Evolutionary conservation across 2,329 filamentous ascomycete genomes (phyloP).

Genomic region (Colletotrichum sp.): DNA sequence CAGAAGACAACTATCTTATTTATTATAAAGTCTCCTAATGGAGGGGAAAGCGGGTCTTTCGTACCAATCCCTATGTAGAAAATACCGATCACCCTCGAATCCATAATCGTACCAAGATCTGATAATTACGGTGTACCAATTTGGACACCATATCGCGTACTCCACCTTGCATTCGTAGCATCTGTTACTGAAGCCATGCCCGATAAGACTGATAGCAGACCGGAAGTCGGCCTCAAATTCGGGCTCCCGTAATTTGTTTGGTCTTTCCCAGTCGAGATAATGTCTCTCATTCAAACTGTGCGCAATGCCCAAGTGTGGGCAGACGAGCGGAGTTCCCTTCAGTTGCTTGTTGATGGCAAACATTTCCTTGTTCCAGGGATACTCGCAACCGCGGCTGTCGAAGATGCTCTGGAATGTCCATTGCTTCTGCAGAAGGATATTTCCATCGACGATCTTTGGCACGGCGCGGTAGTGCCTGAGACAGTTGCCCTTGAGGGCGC

Average conservation of each 20-base stretch:
- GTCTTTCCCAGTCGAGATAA: not conserved
- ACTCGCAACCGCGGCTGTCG: not conserved
- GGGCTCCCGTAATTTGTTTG: fast-evolving
- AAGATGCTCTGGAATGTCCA: not conserved
- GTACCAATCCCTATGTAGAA: no score
- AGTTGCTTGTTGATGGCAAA: not conserved
- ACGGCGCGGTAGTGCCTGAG: not conserved
- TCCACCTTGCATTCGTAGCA: no score
- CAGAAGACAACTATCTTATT: no score
- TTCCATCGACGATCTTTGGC: not conserved
- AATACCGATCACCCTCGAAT: no score
- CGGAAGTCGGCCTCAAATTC: not conserved
- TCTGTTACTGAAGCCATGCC: no score
- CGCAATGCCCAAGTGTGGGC: not conserved
- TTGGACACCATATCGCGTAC: no score
- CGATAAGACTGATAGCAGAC: no score
- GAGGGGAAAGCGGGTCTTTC: no score
- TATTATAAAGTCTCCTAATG: no score
- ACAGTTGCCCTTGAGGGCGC: not conserved
- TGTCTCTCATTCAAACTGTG: not conserved
- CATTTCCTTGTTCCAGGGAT: not conserved
- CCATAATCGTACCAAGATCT: not conserved
- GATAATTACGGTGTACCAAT: no score
- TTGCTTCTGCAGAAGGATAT: not conserved
- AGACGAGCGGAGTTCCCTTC: not conserved